Conservation (phyloP, 768 basidiomycete species). For the Neoboletus magnificus region DNA sequence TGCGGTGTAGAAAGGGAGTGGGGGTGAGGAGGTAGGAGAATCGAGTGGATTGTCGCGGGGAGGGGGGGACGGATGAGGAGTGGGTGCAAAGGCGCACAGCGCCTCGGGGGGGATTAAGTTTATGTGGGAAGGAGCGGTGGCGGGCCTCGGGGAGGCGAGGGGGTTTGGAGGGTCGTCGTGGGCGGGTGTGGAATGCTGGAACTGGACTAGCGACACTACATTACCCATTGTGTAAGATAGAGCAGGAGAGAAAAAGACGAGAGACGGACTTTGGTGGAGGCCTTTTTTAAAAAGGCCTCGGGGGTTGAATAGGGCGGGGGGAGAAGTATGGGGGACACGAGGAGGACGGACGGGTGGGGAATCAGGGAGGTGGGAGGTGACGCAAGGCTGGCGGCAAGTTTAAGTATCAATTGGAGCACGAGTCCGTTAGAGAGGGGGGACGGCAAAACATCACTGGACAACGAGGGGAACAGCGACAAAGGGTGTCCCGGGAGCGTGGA, state of each 20-base stretch:
- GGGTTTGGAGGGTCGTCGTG: slow-evolving; percentile 12
- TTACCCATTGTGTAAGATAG: slow-evolving; percentile 26
- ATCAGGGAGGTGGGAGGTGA: slow-evolving; percentile 21
- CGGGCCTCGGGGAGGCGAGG: slow-evolving; percentile 11
- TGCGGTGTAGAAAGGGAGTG: slow-evolving; percentile 45
- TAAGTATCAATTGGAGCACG: slow-evolving; percentile 13
- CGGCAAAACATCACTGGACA: slow-evolving; percentile 12
- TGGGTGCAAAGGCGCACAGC: slow-evolving; percentile 26
- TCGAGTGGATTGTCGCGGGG: slow-evolving; percentile 36
- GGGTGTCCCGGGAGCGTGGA: slow-evolving; percentile 18
- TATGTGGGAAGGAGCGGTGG: slow-evolving; percentile 34
- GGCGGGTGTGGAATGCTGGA: slow-evolving; percentile 23
- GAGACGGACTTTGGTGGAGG: slow-evolving; percentile 23
- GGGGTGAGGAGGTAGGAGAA: slow-evolving; percentile 37
- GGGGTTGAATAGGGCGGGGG: slow-evolving; percentile 25
- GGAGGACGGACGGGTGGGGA: slow-evolving; percentile 23
- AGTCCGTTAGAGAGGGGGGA: slow-evolving; percentile 7
- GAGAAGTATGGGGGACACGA: slow-evolving; percentile 27
- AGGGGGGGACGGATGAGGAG: slow-evolving; percentile 33
- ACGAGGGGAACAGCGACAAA: slow-evolving; percentile 11
- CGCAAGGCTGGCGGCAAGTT: slow-evolving; percentile 19
- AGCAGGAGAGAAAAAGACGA: slow-evolving; percentile 1
- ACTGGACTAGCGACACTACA: slow-evolving; percentile 32
- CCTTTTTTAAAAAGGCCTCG: slow-evolving; percentile 21
- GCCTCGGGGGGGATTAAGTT: slow-evolving; percentile 33